phyloP scores from a whole-genome alignment of 176 grass and related monocot species.

The Tuctoria greenei region DNA sequence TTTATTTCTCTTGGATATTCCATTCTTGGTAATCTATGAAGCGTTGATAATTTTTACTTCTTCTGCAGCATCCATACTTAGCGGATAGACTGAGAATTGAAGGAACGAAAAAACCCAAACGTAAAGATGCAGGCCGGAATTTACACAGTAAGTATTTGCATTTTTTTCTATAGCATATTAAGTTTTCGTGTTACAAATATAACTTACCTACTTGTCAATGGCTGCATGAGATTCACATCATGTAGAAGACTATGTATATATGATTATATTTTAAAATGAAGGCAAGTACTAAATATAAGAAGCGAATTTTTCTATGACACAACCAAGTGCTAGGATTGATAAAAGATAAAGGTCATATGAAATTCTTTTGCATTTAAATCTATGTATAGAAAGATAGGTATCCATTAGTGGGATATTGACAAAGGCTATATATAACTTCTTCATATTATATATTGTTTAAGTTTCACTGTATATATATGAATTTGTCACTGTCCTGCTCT shows the following conservation, averaged over 20 bases:
- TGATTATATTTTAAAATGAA: too few relatives aligned
- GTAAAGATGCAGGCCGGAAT: not conserved
- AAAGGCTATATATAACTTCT: not conserved
- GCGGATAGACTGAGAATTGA: not conserved
- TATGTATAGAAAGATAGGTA: too few relatives aligned
- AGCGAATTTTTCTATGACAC: not conserved
- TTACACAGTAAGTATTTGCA: not conserved
- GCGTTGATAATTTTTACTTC: not conserved
- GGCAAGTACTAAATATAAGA: not conserved
- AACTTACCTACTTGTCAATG: not conserved
- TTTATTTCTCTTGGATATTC: not conserved
- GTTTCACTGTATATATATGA: too few relatives aligned
- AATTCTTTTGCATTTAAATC: too few relatives aligned
- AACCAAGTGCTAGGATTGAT: not conserved
- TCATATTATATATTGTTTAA: not conserved
- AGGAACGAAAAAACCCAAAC: not conserved
- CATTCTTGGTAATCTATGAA: not conserved
- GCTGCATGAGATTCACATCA: not conserved
- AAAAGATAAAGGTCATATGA: too few relatives aligned
- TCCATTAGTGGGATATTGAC: not conserved
- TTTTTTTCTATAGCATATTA: not conserved
- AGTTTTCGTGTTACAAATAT: not conserved
- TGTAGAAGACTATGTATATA: not conserved
- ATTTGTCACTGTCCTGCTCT: too few relatives aligned
- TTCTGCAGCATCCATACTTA: not conserved